These are phyloP conservation scores for Cymbopogon citratus DNA, from an alignment of 176 grass and related monocot species.

Conservation along the genomic window DNA sequence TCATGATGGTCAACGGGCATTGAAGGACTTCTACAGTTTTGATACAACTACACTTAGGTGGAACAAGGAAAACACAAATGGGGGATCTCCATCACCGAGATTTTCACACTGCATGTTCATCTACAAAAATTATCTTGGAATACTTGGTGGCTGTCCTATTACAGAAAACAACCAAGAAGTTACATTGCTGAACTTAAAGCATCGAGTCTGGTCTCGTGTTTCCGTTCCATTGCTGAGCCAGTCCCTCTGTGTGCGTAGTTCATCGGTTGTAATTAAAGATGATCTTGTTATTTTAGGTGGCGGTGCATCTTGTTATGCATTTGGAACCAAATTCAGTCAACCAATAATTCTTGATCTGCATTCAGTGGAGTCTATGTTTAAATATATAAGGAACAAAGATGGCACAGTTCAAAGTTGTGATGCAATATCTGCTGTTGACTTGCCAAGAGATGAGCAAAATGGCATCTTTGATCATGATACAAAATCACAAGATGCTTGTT, in stretches of 20 bases:
- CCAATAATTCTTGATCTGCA: slow-evolving; percentile 76
- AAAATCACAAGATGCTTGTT: slow-evolving; percentile 5
- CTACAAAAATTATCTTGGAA: slow-evolving; percentile 71
- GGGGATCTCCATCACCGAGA: slow-evolving; percentile 65
- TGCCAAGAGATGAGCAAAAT: slow-evolving; percentile 18
- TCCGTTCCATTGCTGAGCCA: slow-evolving; percentile 51
- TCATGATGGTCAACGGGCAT: slow-evolving; percentile 76
- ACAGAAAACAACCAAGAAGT: slow-evolving; percentile 63
- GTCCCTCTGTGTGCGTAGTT: slow-evolving; percentile 79
- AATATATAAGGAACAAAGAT: slow-evolving; percentile 16
- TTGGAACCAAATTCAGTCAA: slow-evolving; percentile 78
- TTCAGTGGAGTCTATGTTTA: slow-evolving; percentile 41
- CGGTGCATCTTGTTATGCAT: slow-evolving; percentile 94
- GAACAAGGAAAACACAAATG: slow-evolving; percentile 58
- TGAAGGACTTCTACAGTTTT: slow-evolving; percentile 74
- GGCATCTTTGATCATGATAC: not conserved
- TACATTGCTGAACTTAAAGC: slow-evolving; percentile 55
- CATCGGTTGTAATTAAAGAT: slow-evolving; percentile 59
- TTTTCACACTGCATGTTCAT: slow-evolving; percentile 96
- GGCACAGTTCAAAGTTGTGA: not conserved
- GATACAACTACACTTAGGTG: slow-evolving; percentile 59
- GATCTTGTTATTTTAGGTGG: slow-evolving; percentile 81
- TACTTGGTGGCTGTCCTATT: slow-evolving; percentile 84
- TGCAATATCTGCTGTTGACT: not conserved
- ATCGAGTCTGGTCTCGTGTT: slow-evolving; percentile 52